These are phyloP conservation scores for Dendrobium nobile DNA, from an alignment of 106 monocot genomes.

Conservation along the genomic window DNA sequence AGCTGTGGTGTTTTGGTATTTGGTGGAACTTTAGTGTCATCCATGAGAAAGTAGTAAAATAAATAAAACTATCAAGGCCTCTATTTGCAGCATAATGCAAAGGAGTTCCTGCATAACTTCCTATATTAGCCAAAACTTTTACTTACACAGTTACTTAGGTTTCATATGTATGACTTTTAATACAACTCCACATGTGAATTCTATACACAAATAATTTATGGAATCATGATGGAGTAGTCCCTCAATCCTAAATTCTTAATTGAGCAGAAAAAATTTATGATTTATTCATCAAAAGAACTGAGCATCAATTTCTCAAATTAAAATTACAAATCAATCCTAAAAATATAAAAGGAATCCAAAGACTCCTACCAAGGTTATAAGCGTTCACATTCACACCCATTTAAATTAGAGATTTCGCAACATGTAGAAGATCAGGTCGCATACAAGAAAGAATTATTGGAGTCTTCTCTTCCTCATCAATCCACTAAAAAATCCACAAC, in stretches of 20 bases:
- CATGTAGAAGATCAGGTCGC: constrained; percentile 49
- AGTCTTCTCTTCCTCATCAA: constrained; percentile 83
- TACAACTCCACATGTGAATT: too few relatives aligned
- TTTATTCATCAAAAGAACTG: background rate
- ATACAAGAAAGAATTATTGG: constrained; percentile 77
- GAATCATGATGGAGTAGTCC: background rate
- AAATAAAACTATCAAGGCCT: constrained; percentile 58
- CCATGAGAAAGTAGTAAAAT: constrained; percentile 74
- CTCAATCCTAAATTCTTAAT: background rate
- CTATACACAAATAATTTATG: too few relatives aligned
- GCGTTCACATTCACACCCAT: constrained; percentile 90
- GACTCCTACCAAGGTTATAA: constrained; percentile 65
- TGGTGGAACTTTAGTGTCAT: constrained; percentile 15
- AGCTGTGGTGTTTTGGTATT: constrained; percentile 13
- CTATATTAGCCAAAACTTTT: too few relatives aligned
- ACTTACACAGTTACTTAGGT: background rate
- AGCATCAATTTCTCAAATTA: background rate
- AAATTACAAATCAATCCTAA: background rate
- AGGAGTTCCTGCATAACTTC: constrained; percentile 66
- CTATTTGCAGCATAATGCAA: constrained; percentile 86
- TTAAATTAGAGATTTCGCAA: constrained; percentile 59
- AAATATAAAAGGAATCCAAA: background rate
- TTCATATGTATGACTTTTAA: too few relatives aligned
- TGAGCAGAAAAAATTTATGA: background rate
- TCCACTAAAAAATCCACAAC: constrained; percentile 45